Evolutionary conservation across 495 filamentous ascomycete genomes (phyloP).

Genomic region (Xylaria cubensis): DNA sequence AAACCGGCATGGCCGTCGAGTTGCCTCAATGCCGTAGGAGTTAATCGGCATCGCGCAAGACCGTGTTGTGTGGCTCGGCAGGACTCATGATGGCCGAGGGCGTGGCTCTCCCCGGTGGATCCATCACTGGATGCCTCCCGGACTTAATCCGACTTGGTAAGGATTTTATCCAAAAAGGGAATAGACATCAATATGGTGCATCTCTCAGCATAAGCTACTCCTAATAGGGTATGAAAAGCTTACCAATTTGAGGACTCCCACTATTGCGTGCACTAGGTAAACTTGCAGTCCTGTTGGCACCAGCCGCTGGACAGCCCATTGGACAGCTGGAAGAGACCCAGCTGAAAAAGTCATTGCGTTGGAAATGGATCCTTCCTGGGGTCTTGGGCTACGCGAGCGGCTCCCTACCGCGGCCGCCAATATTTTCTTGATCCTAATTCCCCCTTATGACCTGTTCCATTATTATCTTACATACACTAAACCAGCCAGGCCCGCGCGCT

Average conservation of each 20-base stretch:
- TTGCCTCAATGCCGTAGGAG: neutral
- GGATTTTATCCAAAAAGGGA: neutral
- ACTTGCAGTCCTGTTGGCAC: neutral
- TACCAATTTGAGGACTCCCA: constrained; percentile 11
- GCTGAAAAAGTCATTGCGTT: constrained; percentile 9
- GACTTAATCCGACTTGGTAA: constrained; percentile 9
- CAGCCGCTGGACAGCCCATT: neutral
- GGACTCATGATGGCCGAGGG: constrained; percentile 3
- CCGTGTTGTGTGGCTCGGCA: constrained; percentile 9
- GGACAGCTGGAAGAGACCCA: constrained; percentile 2
- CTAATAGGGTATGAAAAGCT: neutral
- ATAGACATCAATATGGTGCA: neutral
- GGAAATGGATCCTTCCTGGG: constrained; percentile 3
- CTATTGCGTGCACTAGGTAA: neutral
- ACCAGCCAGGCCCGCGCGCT: constrained; percentile 12
- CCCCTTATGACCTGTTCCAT: constrained; percentile 10
- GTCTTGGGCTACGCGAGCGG: neutral
- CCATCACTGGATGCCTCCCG: constrained; percentile 21
- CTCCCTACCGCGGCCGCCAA: constrained; percentile 18
- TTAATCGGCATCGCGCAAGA: neutral
- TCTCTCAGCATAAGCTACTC: neutral
- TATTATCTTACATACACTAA: constrained; percentile 23
- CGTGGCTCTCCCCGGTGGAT: constrained; percentile 11
- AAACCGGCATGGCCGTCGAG: constrained; percentile 22
- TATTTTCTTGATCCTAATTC: constrained; percentile 17